Evolutionary conservation across 805 yeast species (phyloP).

Genomic region (Isabelozyma pseudorhagii): DNA sequence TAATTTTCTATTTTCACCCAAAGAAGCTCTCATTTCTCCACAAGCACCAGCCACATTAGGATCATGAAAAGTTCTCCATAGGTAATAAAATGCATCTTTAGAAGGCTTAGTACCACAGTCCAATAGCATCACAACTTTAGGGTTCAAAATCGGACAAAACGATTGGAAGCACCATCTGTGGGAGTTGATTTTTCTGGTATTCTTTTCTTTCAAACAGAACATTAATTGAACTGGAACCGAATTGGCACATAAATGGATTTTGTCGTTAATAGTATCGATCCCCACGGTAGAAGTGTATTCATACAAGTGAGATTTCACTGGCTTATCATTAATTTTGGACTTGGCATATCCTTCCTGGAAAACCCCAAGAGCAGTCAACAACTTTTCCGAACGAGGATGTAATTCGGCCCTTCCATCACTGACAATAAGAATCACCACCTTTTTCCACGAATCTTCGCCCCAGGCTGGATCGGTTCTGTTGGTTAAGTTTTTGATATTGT

Average conservation of each 20-base stretch:
- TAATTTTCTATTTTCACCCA: conserved; percentile 53
- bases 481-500: conserved; percentile 73
- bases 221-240: conserved; percentile 80
- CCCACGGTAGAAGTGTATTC: conserved; percentile 94
- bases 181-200: conserved; percentile 86
- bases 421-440: conserved; percentile 82
- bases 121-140: conserved; percentile 76
- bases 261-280: conserved; percentile 62
- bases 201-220: conserved; percentile 86
- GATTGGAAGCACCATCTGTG: conserved; percentile 98
- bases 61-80: conserved; percentile 84
- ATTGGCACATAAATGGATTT: conserved; percentile 66
- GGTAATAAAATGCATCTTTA: conserved; percentile 75
- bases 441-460: conserved; percentile 97
- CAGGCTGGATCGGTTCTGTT: conserved; percentile 67
- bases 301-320: conserved; percentile 83
- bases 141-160: conserved; percentile 76
- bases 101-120: conserved; percentile 96
- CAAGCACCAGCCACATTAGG: conserved; percentile 95
- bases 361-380: conserved; percentile 82
- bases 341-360: conserved; percentile 96
- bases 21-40: conserved; percentile 89
- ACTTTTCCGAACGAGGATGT: conserved; percentile 71
- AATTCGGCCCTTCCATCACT: conserved; percentile 90
- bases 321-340: conserved; percentile 77